These are phyloP conservation scores for Ceratocystis smalleyi DNA, from an alignment of 2,329 filamentous ascomycete genomes.

Conservation along the genomic window DNA sequence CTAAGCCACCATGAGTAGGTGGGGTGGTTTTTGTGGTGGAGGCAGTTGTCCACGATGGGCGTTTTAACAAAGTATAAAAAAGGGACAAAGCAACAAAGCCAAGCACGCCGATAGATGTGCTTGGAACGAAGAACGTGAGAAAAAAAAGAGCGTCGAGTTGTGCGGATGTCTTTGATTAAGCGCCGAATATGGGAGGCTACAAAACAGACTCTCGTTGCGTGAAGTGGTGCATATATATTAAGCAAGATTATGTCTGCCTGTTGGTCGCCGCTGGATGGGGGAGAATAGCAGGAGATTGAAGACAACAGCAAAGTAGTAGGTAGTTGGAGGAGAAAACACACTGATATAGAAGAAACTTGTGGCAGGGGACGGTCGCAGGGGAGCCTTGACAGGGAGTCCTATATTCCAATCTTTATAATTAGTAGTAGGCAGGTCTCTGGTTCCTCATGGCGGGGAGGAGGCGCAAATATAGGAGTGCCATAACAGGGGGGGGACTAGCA, in stretches of 20 bases:
- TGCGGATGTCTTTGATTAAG: background rate
- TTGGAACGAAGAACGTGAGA: background rate
- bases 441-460: background rate
- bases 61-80: background rate
- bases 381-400: background rate
- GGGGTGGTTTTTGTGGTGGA: background rate
- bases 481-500: background rate
- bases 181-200: background rate
- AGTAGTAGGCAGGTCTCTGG: background rate
- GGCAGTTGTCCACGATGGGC: background rate
- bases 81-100: background rate
- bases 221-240: background rate
- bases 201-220: background rate
- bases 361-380: background rate
- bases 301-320: background rate
- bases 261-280: background rate
- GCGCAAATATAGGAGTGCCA: background rate
- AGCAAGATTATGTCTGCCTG: background rate
- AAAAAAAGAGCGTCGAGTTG: background rate
- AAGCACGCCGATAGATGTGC: background rate
- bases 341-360: conserved; percentile 5
- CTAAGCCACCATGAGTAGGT: background rate
- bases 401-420: conserved; percentile 4
- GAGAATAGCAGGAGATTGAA: background rate
- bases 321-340: background rate